Evolutionary conservation across 148 eudicot species (phyloP), one percentile per base, ranked within the genome.

Genomic region (Simmondsia chinensis): DNA sequence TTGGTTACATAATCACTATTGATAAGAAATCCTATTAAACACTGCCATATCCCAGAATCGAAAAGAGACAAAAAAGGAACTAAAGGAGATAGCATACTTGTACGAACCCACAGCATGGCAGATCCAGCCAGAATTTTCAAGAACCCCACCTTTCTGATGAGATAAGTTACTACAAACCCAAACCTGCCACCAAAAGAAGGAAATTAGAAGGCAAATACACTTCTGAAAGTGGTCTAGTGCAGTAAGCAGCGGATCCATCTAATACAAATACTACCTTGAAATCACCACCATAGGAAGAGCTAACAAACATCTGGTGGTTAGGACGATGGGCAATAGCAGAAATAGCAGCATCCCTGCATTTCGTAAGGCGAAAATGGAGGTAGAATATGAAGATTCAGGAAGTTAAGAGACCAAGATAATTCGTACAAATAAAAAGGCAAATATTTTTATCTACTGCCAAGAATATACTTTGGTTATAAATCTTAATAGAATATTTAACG

Each of bases 41-140:
- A n/a, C n/a, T n/a, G n/a, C n/a, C 33, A 57, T 12, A 30, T 27
- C 25, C 32, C 13, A 7, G 2, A 15, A 29, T 21, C 30, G 9
- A 23, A 31, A 20, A 31, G 8, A 15, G n/a, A 15, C 0, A 13
- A 54, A 13, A 37, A 26, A 9, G 39, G 44, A 51, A 23, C 12
- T 9, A 50, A 56, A 59, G 37, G 22, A 50, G 43, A 58, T 9
- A n/a, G n/a, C 50, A 39, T 78, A 89, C 95, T 76, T 89, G 66
- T 91, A 91, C 29, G 95, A 85, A 51, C 95, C 95, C 58, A 91
- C 83, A 58, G 97, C 77, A 72, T 91, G 94, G 64, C 97, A 91
- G 44, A 62, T 73, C 97, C 97, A 91, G 34, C 97, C 93, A 54
- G 69, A 50, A 39, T 39, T 62, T 48, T 57, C 66, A 56, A 27